Evolutionary conservation across 805 yeast genomes (phyloP), one percentile per base, ranked within the genome.

Genomic region (Barnettozyma wickerhamii): DNA sequence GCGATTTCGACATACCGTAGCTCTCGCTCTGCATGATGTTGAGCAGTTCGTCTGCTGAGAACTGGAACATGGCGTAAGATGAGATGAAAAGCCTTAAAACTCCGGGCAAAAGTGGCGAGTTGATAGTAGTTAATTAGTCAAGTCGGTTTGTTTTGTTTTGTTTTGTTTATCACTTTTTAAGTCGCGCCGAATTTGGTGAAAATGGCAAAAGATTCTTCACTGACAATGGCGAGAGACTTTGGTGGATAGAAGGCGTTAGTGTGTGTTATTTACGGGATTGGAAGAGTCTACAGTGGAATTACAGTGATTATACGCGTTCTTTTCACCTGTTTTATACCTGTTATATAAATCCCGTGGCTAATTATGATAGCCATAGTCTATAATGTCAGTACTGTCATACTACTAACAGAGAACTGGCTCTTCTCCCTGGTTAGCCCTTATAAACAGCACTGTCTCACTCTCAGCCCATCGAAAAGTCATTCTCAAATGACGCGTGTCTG

Each of bases 371-470:
- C 26, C 12, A 23, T 23, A 12, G 26, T 13, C 10, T 15, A n/a
- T 23, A 15, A 33, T 50, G 43, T 51, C 7, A 37, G 55, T 45
- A 36, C 33, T 43, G 49, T 41, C 46, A 50, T 50, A 50, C 55
- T 50, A 50, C 52, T 49, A 37, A 38, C 33, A 29, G 42, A 44
- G 40, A 47, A 35, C 45, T 27, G 35, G 38, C 23, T 32, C 50
- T 51, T 41, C 34, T 29, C 40, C 37, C 43, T 38, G 27, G 36
- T 43, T 42, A 49, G 52, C 55, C 55, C 55, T 51, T 51, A 33
- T 17, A 40, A 45, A 40, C 43, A 33, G 33, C 32, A 33, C 45
- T 30, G 15, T 27, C 24, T 40, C 32, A 26, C 31, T 40, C 15
- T 40, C 24, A 35, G 43, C 43, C 40, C 15, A 12, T 12, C 19